Conservation (phyloP, 441 rosid species). For the Mallotus repandus region DNA sequence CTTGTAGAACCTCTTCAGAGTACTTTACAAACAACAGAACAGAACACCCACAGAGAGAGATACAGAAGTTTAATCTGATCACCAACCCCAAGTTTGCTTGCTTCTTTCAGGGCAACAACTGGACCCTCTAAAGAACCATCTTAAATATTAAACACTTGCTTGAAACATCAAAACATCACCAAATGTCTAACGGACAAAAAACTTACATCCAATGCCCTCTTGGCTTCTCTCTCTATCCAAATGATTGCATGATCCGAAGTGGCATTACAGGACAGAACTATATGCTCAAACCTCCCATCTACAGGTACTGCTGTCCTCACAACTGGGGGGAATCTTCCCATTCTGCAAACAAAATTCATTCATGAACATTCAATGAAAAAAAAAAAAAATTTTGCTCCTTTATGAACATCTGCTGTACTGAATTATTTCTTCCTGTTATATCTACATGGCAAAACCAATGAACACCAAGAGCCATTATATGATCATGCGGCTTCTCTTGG, state of each 20-base stretch:
- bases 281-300: constrained; percentile 92
- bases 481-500: not conserved
- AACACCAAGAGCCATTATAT: not conserved
- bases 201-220: constrained; percentile 69
- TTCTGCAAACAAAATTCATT: constrained; percentile 37
- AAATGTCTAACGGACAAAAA: not conserved
- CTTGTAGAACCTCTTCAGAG: not conserved
- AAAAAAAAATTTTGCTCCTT: not conserved
- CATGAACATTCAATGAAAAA: constrained; percentile 4
- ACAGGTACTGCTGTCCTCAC: constrained; percentile 95
- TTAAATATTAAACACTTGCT: not conserved
- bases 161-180: not conserved
- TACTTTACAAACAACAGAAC: too few relatives aligned
- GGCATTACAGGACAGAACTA: constrained; percentile 91
- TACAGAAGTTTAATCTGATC: not conserved
- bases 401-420: not conserved
- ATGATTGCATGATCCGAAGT: constrained; percentile 89
- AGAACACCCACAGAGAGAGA: not conserved
- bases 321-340: constrained; percentile 81
- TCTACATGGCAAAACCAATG: not conserved
- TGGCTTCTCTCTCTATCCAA: constrained; percentile 88
- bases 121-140: not conserved
- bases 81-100: not conserved
- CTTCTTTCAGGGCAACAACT: not conserved
- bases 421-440: not conserved